Percentiles rank a stretch among this genome's conserved stretches.
phyloP scores from a whole-genome alignment of 2,329 filamentous ascomycete genomes.

The Phaeosphaeriaceae sp. region DNA sequence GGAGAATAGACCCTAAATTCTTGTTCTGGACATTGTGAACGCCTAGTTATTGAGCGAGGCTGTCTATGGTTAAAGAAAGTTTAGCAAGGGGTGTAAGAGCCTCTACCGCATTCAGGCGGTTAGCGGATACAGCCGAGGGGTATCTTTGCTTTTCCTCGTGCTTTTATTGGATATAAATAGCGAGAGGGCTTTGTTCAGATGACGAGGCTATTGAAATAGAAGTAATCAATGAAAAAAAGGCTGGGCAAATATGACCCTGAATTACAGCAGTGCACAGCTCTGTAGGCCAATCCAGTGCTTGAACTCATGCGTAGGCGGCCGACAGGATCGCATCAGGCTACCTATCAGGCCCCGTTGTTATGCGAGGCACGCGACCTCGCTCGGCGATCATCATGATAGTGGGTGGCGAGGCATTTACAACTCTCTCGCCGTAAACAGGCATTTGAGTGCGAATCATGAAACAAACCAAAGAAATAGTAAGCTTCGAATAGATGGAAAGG shows the following conservation, averaged over 20 bases:
- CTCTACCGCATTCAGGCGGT: neutral
- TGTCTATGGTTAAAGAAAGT: neutral
- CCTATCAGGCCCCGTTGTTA: neutral
- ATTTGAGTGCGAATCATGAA: neutral
- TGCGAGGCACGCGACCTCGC: neutral
- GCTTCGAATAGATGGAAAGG: neutral
- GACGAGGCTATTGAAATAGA: neutral
- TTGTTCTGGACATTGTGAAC: neutral
- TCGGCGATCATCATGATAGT: neutral
- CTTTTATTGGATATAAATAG: neutral
- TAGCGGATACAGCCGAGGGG: neutral
- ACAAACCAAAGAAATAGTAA: neutral
- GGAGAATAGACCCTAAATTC: neutral
- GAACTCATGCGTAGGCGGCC: neutral
- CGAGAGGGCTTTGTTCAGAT: neutral
- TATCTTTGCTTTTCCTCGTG: neutral
- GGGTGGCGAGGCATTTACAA: neutral
- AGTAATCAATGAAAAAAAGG: neutral
- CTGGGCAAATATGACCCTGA: neutral
- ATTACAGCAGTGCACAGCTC: neutral
- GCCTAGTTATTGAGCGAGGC: neutral
- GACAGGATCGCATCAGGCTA: neutral
- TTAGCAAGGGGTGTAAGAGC: neutral
- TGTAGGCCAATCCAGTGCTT: too few relatives aligned
- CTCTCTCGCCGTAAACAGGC: neutral